phyloP scores from a whole-genome alignment of 2,329 filamentous ascomycete genomes.

The Fusarium sp. region DNA sequence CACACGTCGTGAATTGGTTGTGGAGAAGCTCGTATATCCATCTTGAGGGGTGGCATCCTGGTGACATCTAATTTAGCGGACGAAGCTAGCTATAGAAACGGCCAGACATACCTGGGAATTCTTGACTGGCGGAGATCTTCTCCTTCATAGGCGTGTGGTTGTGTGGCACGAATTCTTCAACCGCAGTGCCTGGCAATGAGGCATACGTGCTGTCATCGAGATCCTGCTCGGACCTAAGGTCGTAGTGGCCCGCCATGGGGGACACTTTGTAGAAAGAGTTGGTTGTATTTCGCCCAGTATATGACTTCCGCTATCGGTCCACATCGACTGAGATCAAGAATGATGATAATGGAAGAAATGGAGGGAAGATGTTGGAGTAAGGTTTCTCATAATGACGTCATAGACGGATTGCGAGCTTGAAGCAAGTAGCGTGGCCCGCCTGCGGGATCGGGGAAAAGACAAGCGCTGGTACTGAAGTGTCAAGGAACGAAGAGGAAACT shows the following conservation, averaged over 20 bases:
- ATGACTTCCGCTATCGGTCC: background rate
- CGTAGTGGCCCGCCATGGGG: conserved; percentile 46
- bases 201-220: conserved; percentile 46
- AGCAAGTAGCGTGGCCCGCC: background rate
- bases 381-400: background rate
- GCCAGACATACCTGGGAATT: conserved; percentile 45
- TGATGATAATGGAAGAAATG: background rate
- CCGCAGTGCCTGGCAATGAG: conserved; percentile 49
- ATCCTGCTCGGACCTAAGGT: conserved; percentile 45
- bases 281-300: background rate
- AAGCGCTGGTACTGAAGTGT: too few species aligned
- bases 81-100: background rate
- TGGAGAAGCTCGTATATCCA: conserved; percentile 56
- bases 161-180: conserved; percentile 42
- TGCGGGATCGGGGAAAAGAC: too few species aligned
- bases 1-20: conserved; percentile 52
- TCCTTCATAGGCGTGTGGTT: conserved; percentile 15
- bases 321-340: background rate
- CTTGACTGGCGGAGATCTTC: conserved; percentile 9
- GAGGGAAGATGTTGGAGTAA: background rate
- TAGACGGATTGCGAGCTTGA: background rate
- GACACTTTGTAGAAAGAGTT: background rate
- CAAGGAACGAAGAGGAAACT: too few species aligned
- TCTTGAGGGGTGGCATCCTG: conserved; percentile 54
- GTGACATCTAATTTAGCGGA: conserved; percentile 19